Conservation (phyloP, 2,329 filamentous ascomycete genomes). For the Blastomyces parvus region DNA sequence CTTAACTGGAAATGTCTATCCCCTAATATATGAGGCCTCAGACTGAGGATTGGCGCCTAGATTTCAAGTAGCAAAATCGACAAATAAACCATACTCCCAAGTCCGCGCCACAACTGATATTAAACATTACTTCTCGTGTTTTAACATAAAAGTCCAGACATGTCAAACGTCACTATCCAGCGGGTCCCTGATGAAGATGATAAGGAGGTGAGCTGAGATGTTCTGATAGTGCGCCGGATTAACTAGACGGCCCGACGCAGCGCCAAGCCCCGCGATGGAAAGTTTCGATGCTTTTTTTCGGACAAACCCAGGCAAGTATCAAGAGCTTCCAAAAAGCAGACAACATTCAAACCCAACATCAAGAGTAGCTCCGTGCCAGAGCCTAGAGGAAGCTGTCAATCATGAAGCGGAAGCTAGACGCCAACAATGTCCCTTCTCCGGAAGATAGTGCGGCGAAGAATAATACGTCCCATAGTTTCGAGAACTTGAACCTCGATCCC, state of each 20-base stretch:
- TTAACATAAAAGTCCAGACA: neutral
- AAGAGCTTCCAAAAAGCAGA: neutral
- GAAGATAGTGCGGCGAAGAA: conserved; percentile 23
- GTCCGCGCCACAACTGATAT: neutral
- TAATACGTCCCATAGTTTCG: conserved; percentile 45
- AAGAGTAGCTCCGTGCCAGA: neutral
- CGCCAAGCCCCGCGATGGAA: conserved; percentile 7
- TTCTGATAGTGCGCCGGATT: conserved; percentile 5
- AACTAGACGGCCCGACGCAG: conserved; percentile 3
- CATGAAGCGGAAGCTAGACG: conserved; percentile 45
- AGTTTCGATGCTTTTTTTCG: conserved; percentile 4
- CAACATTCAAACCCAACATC: neutral
- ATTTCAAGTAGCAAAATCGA: too few species aligned
- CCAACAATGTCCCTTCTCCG: conserved; percentile 38
- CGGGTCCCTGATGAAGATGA: neutral
- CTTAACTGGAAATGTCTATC: neutral
- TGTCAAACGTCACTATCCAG: too few species aligned
- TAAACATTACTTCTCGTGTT: neutral
- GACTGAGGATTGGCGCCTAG: too few species aligned
- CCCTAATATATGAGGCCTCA: too few species aligned
- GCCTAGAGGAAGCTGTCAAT: conserved; percentile 10
- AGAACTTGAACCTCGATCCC: conserved; percentile 69
- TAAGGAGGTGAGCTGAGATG: neutral
- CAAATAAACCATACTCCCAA: too few species aligned
- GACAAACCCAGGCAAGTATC: neutral